Percentiles rank a stretch among this genome's conserved stretches.
Evolutionary conservation across 1,284 basidiomycete genomes (phyloP).

Genomic region (Trametes polyzona): DNA sequence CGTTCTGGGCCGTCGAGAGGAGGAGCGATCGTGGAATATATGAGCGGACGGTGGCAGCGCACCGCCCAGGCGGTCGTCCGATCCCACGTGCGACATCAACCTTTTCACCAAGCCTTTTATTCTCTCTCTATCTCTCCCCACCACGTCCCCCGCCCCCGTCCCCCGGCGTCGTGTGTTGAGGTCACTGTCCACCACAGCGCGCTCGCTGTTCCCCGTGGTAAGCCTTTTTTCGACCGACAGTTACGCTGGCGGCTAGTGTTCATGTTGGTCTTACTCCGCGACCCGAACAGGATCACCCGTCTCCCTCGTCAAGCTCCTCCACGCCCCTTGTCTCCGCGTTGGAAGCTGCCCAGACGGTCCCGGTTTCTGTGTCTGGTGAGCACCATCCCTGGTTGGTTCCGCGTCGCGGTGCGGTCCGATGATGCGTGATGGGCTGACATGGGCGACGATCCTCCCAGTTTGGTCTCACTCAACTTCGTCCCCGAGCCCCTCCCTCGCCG

Average conservation of each 20-base stretch:
- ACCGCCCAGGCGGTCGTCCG: slow-evolving; percentile 3
- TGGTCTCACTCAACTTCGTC: slow-evolving; percentile 6
- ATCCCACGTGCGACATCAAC: slow-evolving; percentile 25
- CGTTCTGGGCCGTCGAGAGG: neutral
- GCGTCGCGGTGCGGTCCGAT: slow-evolving; percentile 1
- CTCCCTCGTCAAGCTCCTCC: slow-evolving; percentile 5
- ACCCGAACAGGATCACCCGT: slow-evolving; percentile 16
- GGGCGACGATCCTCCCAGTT: slow-evolving; percentile 9
- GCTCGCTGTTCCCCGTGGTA: slow-evolving; percentile 17
- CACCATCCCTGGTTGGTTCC: neutral
- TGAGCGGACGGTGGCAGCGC: slow-evolving; percentile 3
- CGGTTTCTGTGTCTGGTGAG: slow-evolving; percentile 13
- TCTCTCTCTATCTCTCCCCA: slow-evolving; percentile 14
- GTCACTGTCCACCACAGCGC: slow-evolving; percentile 20
- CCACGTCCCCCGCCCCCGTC: slow-evolving; percentile 11
- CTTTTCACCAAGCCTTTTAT: slow-evolving; percentile 12
- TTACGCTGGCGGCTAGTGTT: neutral
- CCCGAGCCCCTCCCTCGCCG: neutral
- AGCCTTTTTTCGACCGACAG: neutral
- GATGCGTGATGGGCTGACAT: slow-evolving; percentile 9
- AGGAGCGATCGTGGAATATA: slow-evolving; percentile 8
- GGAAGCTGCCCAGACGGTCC: slow-evolving; percentile 11
- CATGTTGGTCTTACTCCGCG: slow-evolving; percentile 3
- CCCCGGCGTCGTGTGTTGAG: slow-evolving; percentile 19
- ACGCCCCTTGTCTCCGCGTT: slow-evolving; percentile 8